phyloP scores from a whole-genome alignment of 2,329 filamentous ascomycete genomes.

The Orbilia quercus region DNA sequence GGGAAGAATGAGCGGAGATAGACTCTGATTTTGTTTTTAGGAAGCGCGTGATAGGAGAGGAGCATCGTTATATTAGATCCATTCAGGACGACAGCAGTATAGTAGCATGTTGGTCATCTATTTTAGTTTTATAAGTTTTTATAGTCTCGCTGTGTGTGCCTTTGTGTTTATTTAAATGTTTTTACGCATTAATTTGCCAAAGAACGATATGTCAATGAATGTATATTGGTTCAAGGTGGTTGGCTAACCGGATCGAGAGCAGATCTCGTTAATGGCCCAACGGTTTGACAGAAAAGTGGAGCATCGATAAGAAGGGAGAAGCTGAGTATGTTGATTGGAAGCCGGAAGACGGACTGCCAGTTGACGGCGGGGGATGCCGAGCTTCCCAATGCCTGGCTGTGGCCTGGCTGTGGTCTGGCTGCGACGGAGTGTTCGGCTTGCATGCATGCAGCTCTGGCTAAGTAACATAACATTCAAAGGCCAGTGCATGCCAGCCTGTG shows the following conservation, averaged over 20 bases:
- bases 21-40: neutral
- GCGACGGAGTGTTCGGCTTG: no score
- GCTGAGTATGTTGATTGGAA: no score
- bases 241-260: neutral
- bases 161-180: neutral
- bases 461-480: no score
- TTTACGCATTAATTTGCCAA: neutral
- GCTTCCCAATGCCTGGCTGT: no score
- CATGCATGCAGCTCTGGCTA: conserved; percentile 15
- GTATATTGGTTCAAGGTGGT: neutral
- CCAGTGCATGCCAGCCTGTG: no score
- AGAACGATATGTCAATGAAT: neutral
- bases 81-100: conserved; percentile 1
- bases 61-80: conserved; percentile 13
- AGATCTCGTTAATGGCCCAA: no score
- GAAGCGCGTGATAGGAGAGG: neutral
- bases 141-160: neutral
- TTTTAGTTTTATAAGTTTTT: conserved; percentile 5
- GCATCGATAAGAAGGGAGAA: no score
- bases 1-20: conserved; percentile 25
- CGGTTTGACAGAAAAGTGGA: no score
- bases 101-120: conserved; percentile 6
- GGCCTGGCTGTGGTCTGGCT: no score
- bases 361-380: no score
- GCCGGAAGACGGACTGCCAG: no score